These are phyloP conservation scores for Hymenochaete sp. DNA, from an alignment of 1,284 basidiomycete species.

Conservation along the genomic window DNA sequence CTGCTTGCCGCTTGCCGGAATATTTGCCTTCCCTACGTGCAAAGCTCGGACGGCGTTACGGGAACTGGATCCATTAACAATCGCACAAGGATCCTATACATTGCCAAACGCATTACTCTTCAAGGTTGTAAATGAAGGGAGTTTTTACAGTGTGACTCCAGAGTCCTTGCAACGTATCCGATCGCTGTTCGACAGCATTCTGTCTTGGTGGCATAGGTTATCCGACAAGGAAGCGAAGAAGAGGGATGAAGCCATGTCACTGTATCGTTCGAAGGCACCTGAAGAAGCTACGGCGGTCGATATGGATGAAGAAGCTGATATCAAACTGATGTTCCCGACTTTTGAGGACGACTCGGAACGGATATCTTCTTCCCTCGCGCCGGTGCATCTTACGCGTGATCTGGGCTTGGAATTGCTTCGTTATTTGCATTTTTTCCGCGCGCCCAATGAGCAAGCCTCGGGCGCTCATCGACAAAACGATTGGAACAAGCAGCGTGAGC, in stretches of 20 bases:
- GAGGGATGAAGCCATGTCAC: conserved; percentile 57
- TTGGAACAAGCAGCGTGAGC: too few relatives aligned
- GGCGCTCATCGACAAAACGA: too few relatives aligned
- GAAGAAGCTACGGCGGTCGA: conserved; percentile 59
- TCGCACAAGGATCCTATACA: conserved; percentile 17
- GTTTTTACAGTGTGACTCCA: conserved; percentile 29
- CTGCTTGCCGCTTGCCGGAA: not conserved
- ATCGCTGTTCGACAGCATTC: conserved; percentile 61
- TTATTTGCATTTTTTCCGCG: conserved; percentile 8
- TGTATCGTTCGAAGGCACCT: conserved; percentile 69
- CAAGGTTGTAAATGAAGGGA: conserved; percentile 35
- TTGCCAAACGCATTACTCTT: conserved; percentile 40
- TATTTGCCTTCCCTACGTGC: conserved; percentile 10
- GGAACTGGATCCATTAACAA: not conserved
- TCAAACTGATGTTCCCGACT: conserved; percentile 74
- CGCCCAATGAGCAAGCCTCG: too few relatives aligned
- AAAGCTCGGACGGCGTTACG: conserved; percentile 1
- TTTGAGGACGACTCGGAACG: conserved; percentile 49
- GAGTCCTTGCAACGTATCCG: conserved; percentile 36
- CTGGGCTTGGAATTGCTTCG: conserved; percentile 1
- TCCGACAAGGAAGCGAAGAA: conserved; percentile 60
- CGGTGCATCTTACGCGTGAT: not conserved
- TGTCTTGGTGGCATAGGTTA: conserved; percentile 79
- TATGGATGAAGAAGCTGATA: conserved; percentile 76
- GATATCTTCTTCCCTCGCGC: not conserved